Evolutionary conservation across 192 early-diverging fungal genomes (phyloP).

Genomic region (Entophlyctis luteolus): DNA sequence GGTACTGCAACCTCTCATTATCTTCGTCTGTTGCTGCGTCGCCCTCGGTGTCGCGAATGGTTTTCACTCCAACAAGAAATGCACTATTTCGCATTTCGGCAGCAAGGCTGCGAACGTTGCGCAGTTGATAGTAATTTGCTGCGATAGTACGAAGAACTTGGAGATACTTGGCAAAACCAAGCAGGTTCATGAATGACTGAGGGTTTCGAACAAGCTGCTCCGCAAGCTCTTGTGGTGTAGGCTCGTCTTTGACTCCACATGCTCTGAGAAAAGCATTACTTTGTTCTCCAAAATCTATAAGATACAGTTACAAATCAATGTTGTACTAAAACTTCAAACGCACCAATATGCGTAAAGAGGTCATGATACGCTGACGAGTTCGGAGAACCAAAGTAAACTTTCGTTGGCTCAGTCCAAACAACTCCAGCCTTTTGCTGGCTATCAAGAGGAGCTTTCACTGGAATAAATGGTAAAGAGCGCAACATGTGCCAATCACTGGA

Average conservation of each 20-base stretch:
- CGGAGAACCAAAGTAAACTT: constrained; percentile 33
- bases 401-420: constrained; percentile 30
- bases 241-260: constrained; percentile 81
- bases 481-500: constrained; percentile 54
- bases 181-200: constrained; percentile 51
- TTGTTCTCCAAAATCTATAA: constrained; percentile 63
- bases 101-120: constrained; percentile 41
- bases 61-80: constrained; percentile 64
- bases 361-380: constrained; percentile 12
- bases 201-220: constrained; percentile 59
- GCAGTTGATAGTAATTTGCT: constrained; percentile 49
- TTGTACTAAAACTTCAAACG: neutral
- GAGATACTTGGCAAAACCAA: constrained; percentile 65
- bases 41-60: constrained; percentile 21
- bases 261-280: constrained; percentile 75
- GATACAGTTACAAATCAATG: constrained; percentile 43
- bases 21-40: constrained; percentile 27
- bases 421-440: constrained; percentile 3
- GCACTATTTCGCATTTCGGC: constrained; percentile 55
- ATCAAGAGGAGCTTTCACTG: constrained; percentile 28
- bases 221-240: constrained; percentile 68
- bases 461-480: constrained; percentile 60
- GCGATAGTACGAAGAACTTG: constrained; percentile 70
- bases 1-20: constrained; percentile 46
- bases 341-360: constrained; percentile 36